Base-by-base conservation (phyloP, 768 basidiomycete genomes). In the Saitozyma sp. region DNA sequence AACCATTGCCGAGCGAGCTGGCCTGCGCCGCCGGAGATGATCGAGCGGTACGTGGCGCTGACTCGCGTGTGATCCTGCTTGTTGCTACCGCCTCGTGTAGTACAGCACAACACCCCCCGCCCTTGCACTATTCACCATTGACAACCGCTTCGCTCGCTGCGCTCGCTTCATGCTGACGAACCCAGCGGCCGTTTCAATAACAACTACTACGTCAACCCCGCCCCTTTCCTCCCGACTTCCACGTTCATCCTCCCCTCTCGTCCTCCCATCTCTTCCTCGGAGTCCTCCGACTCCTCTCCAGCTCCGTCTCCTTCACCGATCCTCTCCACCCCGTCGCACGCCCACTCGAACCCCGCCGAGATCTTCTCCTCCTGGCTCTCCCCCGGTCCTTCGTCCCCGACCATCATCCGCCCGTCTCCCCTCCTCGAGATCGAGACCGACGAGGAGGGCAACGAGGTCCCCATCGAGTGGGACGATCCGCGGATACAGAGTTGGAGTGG, bases 401-500 rank as follows among this genome's bases (percentile, higher is more conserved):
- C 29, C 20, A 53, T 55, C 5, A 70, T 75, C 16, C 56, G 62
- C 6, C 68, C 67, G 17, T 74, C 74, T 9, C 76, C 76, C 1
- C 61, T 73, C 50, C 54, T 58, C 17, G 65, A 65, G 9, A 40
- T 65, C 8, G 61, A 67, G 41, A 50, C 43, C 19, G 51, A 53
- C 29, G 56, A 61, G 6, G 58, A 53, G 14, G 45, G n/a, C 6
- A 17, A 17, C 13, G 45, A 46, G 45, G 6, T 13, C 3, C 45
- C 59, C 45, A 58, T 75, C 13, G 58, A 74, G 55, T 78, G 76
- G 76, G 59, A 64, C 13, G 76, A 78, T 56, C 56, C 56, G 41
- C 54, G 76, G 54, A 69, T 78, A 20, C 67, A 71, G 52, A 60
- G 52, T 49, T 76, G 74, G 76, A 54, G 43, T 20, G 69, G 67